phyloP scores from a whole-genome alignment of 495 filamentous ascomycete genomes.

The Lasiosphaeria miniovina region DNA sequence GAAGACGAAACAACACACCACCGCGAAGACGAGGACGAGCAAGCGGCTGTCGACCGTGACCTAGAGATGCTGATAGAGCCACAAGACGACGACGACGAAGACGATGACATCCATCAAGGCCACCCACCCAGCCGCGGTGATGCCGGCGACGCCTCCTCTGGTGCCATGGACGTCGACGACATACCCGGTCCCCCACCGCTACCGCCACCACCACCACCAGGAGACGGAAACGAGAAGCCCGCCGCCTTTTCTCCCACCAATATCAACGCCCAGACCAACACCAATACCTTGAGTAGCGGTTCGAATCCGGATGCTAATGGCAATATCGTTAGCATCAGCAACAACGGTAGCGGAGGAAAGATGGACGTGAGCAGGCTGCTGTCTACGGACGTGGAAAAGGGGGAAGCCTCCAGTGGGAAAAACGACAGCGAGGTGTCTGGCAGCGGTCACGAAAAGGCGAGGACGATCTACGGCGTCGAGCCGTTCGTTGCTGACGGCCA shows the following conservation, averaged over 20 bases:
- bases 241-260: neutral
- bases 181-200: neutral
- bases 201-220: neutral
- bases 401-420: neutral
- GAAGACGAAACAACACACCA: conserved; percentile 10
- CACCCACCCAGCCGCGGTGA: neutral
- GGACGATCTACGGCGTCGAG: too few relatives aligned
- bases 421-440: too few relatives aligned
- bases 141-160: neutral
- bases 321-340: neutral
- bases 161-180: conserved; percentile 13
- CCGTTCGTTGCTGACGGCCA: too few relatives aligned
- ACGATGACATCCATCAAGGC: conserved; percentile 1
- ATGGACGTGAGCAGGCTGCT: conserved; percentile 26
- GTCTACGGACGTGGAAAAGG: conserved; percentile 9
- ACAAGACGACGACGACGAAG: conserved; percentile 31
- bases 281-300: neutral
- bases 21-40: conserved; percentile 26
- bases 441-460: too few relatives aligned
- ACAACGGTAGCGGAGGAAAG: conserved; percentile 7
- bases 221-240: neutral
- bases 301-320: neutral
- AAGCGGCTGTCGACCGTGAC: conserved; percentile 45
- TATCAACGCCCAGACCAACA: neutral
- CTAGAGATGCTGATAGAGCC: conserved; percentile 53